Conservation (phyloP, 129 eudicot genomes). For the Glebionis coronaria region DNA sequence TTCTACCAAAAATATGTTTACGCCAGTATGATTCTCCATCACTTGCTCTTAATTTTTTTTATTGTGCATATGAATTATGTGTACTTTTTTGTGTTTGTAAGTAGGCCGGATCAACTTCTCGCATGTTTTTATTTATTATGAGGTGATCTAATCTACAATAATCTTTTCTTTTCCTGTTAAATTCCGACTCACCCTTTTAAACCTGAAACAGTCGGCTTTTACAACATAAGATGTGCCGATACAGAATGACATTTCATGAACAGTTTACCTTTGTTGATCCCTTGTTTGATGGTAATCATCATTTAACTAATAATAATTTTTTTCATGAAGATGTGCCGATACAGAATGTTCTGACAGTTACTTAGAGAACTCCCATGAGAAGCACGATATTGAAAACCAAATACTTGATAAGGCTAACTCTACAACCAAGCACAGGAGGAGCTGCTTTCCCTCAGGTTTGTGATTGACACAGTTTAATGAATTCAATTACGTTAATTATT, state of each 20-base stretch:
- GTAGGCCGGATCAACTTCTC: no score
- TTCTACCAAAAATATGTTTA: slow-evolving; percentile 20
- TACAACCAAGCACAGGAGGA: background rate
- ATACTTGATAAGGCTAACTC: background rate
- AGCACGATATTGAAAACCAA: slow-evolving; percentile 11
- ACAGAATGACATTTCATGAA: background rate
- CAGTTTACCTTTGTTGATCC: background rate
- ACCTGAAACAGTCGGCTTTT: no score
- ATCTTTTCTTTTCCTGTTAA: no score
- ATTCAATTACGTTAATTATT: no score
- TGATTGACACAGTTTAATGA: background rate
- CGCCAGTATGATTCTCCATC: slow-evolving; percentile 16
- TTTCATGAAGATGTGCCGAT: slow-evolving; percentile 14
- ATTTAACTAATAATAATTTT: background rate
- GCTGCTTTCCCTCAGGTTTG: slow-evolving; percentile 16
- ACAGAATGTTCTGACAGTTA: background rate
- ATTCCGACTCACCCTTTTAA: no score
- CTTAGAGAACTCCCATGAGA: background rate
- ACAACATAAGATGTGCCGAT: no score
- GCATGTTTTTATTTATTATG: no score
- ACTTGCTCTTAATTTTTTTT: background rate
- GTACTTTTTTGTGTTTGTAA: no score
- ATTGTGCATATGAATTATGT: no score
- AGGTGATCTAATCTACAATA: no score
- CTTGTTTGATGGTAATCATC: background rate